Percentiles rank a stretch among this genome's conserved stretches.
phyloP scores from a whole-genome alignment of 2,329 filamentous ascomycete genomes.

The Clonostachys sp. region DNA sequence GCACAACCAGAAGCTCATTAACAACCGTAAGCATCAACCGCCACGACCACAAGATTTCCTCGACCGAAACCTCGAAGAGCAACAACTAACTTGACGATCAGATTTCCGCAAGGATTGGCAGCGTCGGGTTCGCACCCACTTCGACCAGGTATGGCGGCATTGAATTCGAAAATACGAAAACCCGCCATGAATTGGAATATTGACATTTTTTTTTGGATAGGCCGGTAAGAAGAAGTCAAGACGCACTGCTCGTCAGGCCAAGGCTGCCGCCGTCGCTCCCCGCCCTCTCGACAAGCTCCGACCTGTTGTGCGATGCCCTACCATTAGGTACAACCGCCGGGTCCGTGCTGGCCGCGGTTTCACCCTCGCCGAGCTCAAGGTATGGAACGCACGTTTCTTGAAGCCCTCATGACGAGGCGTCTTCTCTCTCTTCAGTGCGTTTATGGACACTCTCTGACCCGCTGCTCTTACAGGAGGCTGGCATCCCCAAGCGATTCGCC shows the following conservation, averaged over 20 bases:
- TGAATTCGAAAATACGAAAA: neutral
- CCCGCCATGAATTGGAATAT: neutral
- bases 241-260: constrained; percentile 85
- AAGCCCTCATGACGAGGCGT: no score
- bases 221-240: constrained; percentile 94
- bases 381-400: constrained; percentile 35
- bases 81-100: constrained; percentile 40
- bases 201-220: constrained; percentile 38
- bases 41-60: constrained; percentile 4
- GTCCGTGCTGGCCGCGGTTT: constrained; percentile 96
- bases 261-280: constrained; percentile 92
- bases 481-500: constrained; percentile 90
- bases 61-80: neutral
- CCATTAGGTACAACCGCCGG: constrained; percentile 98
- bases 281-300: constrained; percentile 96
- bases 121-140: constrained; percentile 97
- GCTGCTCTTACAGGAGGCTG: constrained; percentile 69
- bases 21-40: constrained; percentile 71
- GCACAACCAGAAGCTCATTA: constrained; percentile 98
- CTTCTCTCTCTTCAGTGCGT: no score
- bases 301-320: constrained; percentile 95
- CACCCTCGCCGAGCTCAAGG: constrained; percentile 97
- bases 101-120: constrained; percentile 99
- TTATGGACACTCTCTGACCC: constrained; percentile 18
- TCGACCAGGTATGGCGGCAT: constrained; percentile 83